Conservation (phyloP, 768 basidiomycete species). For the Boletus rubroflammeus region DNA sequence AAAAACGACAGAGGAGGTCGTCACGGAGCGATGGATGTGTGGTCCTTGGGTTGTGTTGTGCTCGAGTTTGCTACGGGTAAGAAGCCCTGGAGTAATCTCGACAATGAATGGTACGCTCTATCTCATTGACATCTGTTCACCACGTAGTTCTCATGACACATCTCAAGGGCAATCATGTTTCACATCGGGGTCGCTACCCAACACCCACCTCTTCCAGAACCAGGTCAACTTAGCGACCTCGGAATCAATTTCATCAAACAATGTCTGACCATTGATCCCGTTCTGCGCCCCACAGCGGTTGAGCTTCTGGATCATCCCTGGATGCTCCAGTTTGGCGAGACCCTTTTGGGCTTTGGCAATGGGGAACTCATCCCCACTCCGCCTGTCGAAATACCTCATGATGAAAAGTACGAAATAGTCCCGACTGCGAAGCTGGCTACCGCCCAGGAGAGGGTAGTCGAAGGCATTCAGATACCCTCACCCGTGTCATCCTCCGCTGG, state of each 20-base stretch:
- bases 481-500: slow-evolving; percentile 45
- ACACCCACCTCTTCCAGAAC: slow-evolving; percentile 92
- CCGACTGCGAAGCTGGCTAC: slow-evolving; percentile 55
- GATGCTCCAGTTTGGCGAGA: slow-evolving; percentile 81
- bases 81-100: slow-evolving; percentile 98
- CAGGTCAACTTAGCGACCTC: slow-evolving; percentile 79
- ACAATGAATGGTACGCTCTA: slow-evolving; percentile 88
- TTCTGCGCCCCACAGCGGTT: slow-evolving; percentile 74
- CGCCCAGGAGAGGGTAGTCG: slow-evolving; percentile 58
- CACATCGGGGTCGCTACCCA: slow-evolving; percentile 96
- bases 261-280: slow-evolving; percentile 85
- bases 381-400: slow-evolving; percentile 42
- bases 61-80: slow-evolving; percentile 94
- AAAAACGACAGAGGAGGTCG: slow-evolving; percentile 86
- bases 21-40: slow-evolving; percentile 96
- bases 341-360: slow-evolving; percentile 64
- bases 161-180: slow-evolving; percentile 96
- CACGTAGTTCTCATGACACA: slow-evolving; percentile 1
- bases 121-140: background rate
- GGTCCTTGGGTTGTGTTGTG: slow-evolving; percentile 97
- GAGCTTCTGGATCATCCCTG: slow-evolving; percentile 88
- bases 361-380: slow-evolving; percentile 52
- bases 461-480: slow-evolving; percentile 49
- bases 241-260: slow-evolving; percentile 94
- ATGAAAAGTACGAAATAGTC: slow-evolving; percentile 48